Percentiles rank a stretch among this genome's conserved stretches.
Evolutionary conservation across 345 rosid species (phyloP).

Genomic region (Ceriops decandra): DNA sequence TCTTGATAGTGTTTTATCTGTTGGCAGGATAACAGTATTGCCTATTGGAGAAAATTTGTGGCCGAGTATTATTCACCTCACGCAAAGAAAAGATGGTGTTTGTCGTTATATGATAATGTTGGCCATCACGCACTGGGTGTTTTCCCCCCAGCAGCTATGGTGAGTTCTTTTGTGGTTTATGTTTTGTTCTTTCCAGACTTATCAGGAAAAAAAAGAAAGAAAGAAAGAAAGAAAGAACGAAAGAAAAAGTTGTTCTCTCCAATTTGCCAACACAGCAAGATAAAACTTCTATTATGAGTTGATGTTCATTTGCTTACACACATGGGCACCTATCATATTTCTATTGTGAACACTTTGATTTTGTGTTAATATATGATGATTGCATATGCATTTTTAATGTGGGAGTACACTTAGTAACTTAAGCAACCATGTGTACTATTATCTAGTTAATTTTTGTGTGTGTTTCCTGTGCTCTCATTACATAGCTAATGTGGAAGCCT

Average conservation of each 20-base stretch:
- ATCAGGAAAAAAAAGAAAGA: too few relatives aligned
- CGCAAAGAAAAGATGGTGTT: slow-evolving; percentile 42
- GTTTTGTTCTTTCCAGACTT: too few relatives aligned
- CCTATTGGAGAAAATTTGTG: slow-evolving; percentile 45
- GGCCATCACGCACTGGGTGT: slow-evolving; percentile 25
- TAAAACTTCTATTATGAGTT: neutral
- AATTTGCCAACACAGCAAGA: neutral
- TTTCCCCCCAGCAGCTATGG: slow-evolving; percentile 29
- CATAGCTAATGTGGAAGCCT: too few relatives aligned
- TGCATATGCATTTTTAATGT: too few relatives aligned
- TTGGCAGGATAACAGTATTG: slow-evolving; percentile 37
- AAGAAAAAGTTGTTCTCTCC: too few relatives aligned
- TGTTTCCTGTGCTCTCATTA: too few relatives aligned
- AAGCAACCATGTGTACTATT: too few relatives aligned
- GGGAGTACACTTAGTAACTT: too few relatives aligned
- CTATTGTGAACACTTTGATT: too few relatives aligned
- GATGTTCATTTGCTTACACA: neutral
- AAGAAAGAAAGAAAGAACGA: too few relatives aligned
- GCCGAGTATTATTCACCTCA: slow-evolving; percentile 36
- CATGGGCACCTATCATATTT: neutral
- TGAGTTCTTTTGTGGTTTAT: slow-evolving; percentile 5
- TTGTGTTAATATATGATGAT: too few relatives aligned
- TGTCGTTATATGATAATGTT: slow-evolving; percentile 29
- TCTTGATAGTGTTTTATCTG: neutral
- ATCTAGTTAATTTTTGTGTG: too few relatives aligned